A percentile compares a stretch with the other conserved stretches of the same genome.
phyloP scores from a whole-genome alignment of 192 early-diverging fungal genomes.

The Gonapodya sp. region DNA sequence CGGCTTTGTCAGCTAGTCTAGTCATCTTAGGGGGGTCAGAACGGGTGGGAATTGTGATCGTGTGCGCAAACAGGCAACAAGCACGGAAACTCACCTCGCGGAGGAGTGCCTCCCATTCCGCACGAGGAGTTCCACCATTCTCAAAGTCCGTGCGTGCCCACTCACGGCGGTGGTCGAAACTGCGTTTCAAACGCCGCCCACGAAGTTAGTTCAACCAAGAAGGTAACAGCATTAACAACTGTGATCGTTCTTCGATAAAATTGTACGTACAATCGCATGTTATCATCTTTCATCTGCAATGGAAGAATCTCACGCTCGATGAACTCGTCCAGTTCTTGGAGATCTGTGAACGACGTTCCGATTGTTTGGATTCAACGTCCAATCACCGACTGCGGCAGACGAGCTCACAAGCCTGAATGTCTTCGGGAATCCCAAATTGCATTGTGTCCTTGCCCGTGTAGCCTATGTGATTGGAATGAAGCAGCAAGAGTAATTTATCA shows the following conservation, averaged over 20 bases:
- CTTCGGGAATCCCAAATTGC: background rate
- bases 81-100: slow-evolving; percentile 1
- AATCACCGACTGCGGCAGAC: background rate
- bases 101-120: slow-evolving; percentile 8
- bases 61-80: background rate
- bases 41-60: background rate
- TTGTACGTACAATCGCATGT: background rate
- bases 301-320: slow-evolving; percentile 1
- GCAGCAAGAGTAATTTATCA: too few relatives aligned
- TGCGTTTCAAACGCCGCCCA: too few relatives aligned
- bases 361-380: background rate
- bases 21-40: background rate
- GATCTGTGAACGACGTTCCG: background rate
- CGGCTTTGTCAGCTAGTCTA: background rate
- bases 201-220: too few relatives aligned
- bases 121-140: background rate
- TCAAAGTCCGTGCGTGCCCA: slow-evolving; percentile 10
- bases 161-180: slow-evolving; percentile 9
- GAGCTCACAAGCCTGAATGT: background rate
- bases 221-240: too few relatives aligned
- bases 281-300: background rate
- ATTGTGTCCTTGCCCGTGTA: slow-evolving; percentile 1
- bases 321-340: background rate
- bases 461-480: too few relatives aligned
- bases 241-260: background rate